phyloP scores from a whole-genome alignment of 2,329 filamentous ascomycete species.

The Fusarium globosum region DNA sequence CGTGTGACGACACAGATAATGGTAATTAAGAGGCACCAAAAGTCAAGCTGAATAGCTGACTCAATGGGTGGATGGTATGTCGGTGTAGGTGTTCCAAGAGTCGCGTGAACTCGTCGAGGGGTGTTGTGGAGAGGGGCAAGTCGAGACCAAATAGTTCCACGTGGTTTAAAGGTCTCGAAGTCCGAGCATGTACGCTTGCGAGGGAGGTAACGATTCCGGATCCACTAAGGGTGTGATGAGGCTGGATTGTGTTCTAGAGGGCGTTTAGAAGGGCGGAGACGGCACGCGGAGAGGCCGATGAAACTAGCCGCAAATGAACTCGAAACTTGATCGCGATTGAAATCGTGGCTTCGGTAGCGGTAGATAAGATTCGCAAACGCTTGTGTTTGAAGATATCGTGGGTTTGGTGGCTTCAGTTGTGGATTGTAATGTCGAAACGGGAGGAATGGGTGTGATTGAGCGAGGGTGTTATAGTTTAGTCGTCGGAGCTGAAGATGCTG shows the following conservation, averaged over 20 bases:
- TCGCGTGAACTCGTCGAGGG: conserved; percentile 22
- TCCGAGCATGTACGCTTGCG: conserved; percentile 29
- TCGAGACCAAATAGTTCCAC: conserved; percentile 42
- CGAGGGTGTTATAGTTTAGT: conserved; percentile 7
- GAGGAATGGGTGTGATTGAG: conserved; percentile 13
- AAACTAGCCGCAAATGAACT: conserved; percentile 29
- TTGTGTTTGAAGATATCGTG: conserved; percentile 6
- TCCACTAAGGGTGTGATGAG: conserved; percentile 36
- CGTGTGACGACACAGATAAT: conserved; percentile 5
- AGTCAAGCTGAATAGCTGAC: neutral
- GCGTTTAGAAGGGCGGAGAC: conserved; percentile 27
- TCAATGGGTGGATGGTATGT: conserved; percentile 9
- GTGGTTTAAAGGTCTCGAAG: conserved; percentile 39
- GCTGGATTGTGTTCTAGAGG: conserved; percentile 33
- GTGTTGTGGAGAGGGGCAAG: conserved; percentile 17
- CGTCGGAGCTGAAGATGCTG: conserved; percentile 10
- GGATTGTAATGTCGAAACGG: neutral
- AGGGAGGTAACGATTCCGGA: conserved; percentile 24
- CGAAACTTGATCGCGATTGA: conserved; percentile 15
- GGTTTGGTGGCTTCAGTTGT: conserved; percentile 19
- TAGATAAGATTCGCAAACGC: neutral
- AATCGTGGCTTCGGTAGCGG: conserved; percentile 18
- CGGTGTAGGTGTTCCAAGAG: conserved; percentile 7
- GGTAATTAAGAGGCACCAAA: neutral
- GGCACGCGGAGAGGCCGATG: conserved; percentile 32